Evolutionary conservation across 1,284 basidiomycete species (phyloP), one percentile per base, ranked within the genome.

Genomic region (Pseudozyma tsukubaensis): DNA sequence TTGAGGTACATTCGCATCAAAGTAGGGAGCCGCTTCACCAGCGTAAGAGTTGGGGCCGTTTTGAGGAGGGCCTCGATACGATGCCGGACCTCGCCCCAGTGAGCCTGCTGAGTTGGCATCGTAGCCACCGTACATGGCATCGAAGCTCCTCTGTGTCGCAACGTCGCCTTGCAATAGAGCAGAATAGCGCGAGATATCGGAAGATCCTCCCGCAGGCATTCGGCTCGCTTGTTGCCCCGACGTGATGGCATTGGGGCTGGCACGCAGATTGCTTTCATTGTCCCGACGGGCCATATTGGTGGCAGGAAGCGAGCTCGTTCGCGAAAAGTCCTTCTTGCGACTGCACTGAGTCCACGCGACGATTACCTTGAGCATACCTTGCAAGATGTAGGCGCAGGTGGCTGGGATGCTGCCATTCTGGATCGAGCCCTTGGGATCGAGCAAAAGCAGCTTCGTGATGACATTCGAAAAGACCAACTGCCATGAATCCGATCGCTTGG

Each of bases 361-460:
- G 16, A 72, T 67, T 12, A 72, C 64, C 45, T 72, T 63, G 47
- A 72, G 59, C 70, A 72, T 67, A 7, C 60, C 60, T 24, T 72
- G 55, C 39, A 72, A 21, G 18, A 72, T 67, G 37, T 63, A 72
- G 0, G 70, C 70, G 35, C 70, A 67, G 9, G 70, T 72, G 16
- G 70, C 70, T 2, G 70, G 59, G n/a, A 72, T 63, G 52, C 70
- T 72, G 45, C 70, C 70, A 14, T 44, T 65, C 39, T 55, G 52
- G 34, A 72, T 59, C 40, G 63, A 59, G 1, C 70, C 70, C 2
- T 55, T 56, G 0, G 69, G 69, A 48, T 71, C 70, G 24, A 67
- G 34, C 40, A 56, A 63, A 18, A 44, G 34, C 56, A 72, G 45
- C 1, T 59, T 53, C 1, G 50, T 35, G 39, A 72, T 54, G 13